Evolutionary conservation across 2,329 filamentous ascomycete genomes (phyloP), one percentile per base, ranked within the genome.

Genomic region (Sodiomyces alkalinus): DNA sequence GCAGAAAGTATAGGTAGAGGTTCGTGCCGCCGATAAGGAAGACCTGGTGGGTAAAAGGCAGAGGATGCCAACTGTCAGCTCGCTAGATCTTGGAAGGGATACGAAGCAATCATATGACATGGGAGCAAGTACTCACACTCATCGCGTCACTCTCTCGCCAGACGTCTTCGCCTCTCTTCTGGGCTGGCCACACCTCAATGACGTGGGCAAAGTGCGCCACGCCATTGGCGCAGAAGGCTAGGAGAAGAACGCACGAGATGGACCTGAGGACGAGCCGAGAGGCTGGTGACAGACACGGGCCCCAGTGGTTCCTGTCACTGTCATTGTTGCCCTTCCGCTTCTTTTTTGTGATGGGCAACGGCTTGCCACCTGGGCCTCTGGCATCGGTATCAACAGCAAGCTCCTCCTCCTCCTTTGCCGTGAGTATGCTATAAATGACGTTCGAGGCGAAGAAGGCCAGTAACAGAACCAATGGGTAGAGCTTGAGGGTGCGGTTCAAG

Each of bases 321-420:
- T 34, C 32, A 15, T 31, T 29, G 22, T 23, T 30, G 18, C 34
- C 47, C 47, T 65, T 49, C 54, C 60, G 55, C 48, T 58, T 60
- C 33, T 60, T 71, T 47, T 74, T 79, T 34, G 63, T 68, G 27
- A 61, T 48, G n/a, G 83, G 85, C 30, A 94, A 60, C 19, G 83
- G 83, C 50, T 92, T 86, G 40, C 86, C 87, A 31, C 82, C 86
- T 2, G 86, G 85, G n/a, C 86, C 86, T 29, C 65, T 74, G 39
- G 68, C 52, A 18, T 52, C 60, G 14, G 61, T 65, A 29, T 52
- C 49, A 14, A 58, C 46, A n/a, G n/a, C n/a, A 19, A 58, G 44
- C 36, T 61, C 55, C 4, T 29, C 35, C 20, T 65, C 62, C 32
- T 60, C 56, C 38, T 57, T 59, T 17, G 63, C 58, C 31, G 56